Percentiles rank a stretch among this genome's conserved stretches.
Conservation (phyloP, 306 rosid genomes). For the Rosa lucieae region DNA sequence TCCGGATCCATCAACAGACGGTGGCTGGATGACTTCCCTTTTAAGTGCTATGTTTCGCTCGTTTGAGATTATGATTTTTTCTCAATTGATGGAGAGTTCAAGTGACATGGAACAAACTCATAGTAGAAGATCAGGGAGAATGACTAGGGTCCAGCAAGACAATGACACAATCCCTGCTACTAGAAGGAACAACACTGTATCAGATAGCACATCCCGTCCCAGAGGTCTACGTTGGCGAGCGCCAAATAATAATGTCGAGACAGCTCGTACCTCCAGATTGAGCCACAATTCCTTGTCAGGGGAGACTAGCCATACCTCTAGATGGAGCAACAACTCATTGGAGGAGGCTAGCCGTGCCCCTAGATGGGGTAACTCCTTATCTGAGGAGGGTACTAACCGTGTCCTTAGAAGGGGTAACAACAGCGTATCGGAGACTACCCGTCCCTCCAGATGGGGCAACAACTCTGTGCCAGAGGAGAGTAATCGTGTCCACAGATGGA, state of each 20-base stretch:
- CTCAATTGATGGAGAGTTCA: conserved; percentile 29
- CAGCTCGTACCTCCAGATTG: conserved; percentile 36
- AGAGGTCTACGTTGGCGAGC: conserved; percentile 33
- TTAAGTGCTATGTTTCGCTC: conserved; percentile 34
- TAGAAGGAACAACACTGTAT: conserved; percentile 44
- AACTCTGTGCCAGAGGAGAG: conserved; percentile 12
- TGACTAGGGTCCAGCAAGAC: conserved; percentile 34
- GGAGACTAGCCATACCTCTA: conserved; percentile 23
- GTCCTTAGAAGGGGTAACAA: conserved; percentile 21
- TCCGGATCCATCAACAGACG: conserved; percentile 21
- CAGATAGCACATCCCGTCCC: conserved; percentile 34
- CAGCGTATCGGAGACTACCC: conserved; percentile 9
- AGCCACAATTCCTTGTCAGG: conserved; percentile 22
- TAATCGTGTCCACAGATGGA: conserved; percentile 38
- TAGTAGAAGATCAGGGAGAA: conserved; percentile 41
- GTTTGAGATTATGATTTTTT: conserved; percentile 26
- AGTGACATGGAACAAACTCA: conserved; percentile 39
- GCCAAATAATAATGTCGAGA: conserved; percentile 17
- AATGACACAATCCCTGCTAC: conserved; percentile 32
- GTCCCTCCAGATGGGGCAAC: conserved; percentile 38
- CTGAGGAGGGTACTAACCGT: background rate
- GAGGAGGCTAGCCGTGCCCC: background rate
- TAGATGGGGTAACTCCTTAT: conserved; percentile 24
- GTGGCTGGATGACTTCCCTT: conserved; percentile 39
- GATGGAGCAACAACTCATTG: conserved; percentile 25